Percentiles rank a stretch among this genome's conserved stretches.
Evolutionary conservation across 257 asterid species (phyloP).

Genomic region (Plantago elongata): DNA sequence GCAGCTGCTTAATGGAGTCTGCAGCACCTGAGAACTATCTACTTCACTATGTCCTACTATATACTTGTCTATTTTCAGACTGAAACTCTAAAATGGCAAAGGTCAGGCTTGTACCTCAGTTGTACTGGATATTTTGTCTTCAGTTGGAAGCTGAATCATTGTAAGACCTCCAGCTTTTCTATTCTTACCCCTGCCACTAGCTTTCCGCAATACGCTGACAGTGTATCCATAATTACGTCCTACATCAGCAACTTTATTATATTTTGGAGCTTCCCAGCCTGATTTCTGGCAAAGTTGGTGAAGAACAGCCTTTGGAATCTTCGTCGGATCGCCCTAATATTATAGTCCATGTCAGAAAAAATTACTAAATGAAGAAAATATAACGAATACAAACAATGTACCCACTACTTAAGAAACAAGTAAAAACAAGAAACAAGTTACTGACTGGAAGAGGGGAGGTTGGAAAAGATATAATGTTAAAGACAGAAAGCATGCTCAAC

Average conservation of each 20-base stretch:
- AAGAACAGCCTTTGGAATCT: slow-evolving; percentile 94
- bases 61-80: background rate
- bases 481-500: no score
- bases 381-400: background rate
- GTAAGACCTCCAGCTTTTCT: slow-evolving; percentile 95
- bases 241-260: slow-evolving; percentile 51
- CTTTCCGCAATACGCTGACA: slow-evolving; percentile 73
- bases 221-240: slow-evolving; percentile 54
- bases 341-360: slow-evolving; percentile 21
- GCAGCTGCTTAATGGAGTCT: background rate
- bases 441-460: slow-evolving; percentile 12
- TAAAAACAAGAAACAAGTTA: slow-evolving; percentile 10
- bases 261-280: slow-evolving; percentile 97
- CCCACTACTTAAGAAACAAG: background rate
- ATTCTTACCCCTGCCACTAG: slow-evolving; percentile 97
- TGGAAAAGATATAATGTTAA: background rate
- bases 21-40: background rate
- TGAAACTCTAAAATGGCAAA: slow-evolving; percentile 15
- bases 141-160: slow-evolving; percentile 66
- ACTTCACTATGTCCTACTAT: no score
- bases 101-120: slow-evolving; percentile 56
- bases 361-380: slow-evolving; percentile 7
- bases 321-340: slow-evolving; percentile 74
- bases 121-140: slow-evolving; percentile 43
- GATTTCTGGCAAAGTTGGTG: slow-evolving; percentile 95